Evolutionary conservation across 2,329 filamentous ascomycete species (phyloP).

Genomic region (Lithohypha guttulata): DNA sequence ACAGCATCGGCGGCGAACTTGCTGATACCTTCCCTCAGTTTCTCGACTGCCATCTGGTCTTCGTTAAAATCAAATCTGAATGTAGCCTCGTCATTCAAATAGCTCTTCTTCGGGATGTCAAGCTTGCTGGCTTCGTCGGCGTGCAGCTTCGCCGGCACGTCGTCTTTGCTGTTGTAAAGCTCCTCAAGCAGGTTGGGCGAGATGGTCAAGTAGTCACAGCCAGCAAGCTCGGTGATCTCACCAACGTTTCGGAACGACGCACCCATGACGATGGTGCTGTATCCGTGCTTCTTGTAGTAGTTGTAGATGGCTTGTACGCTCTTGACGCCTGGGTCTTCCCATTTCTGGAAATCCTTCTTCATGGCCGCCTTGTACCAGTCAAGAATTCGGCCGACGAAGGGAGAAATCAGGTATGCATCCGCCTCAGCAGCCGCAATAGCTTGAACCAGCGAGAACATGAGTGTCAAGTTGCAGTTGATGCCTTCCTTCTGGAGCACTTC

Average conservation of each 20-base stretch:
- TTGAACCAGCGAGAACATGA: slow-evolving; percentile 94
- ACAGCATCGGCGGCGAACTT: slow-evolving; percentile 96
- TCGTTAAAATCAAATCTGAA: slow-evolving; percentile 99
- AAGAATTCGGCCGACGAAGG: slow-evolving; percentile 97
- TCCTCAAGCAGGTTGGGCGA: slow-evolving; percentile 91
- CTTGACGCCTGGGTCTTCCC: slow-evolving; percentile 92
- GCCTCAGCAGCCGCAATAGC: slow-evolving; percentile 95
- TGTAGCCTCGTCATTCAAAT: slow-evolving; percentile 74
- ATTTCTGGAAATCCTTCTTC: slow-evolving; percentile 83
- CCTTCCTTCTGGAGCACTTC: slow-evolving; percentile 91
- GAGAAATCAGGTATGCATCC: slow-evolving; percentile 92
- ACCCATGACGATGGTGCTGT: slow-evolving; percentile 99
- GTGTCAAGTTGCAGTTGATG: slow-evolving; percentile 97
- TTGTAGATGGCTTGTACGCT: slow-evolving; percentile 92
- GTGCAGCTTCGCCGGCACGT: slow-evolving; percentile 89
- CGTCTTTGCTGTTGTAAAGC: slow-evolving; percentile 69
- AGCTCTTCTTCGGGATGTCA: slow-evolving; percentile 76
- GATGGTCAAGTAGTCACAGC: slow-evolving; percentile 98
- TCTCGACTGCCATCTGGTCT: slow-evolving; percentile 98
- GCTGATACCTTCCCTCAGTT: slow-evolving; percentile 97
- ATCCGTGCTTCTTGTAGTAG: slow-evolving; percentile 99
- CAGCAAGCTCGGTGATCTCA: slow-evolving; percentile 96
- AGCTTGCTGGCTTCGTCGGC: slow-evolving; percentile 53
- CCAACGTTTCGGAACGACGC: slow-evolving; percentile 93
- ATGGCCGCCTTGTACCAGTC: slow-evolving; percentile 97